Evolutionary conservation across 352 stramenopile species (phyloP).

Genomic region (Pythium coloratum): DNA sequence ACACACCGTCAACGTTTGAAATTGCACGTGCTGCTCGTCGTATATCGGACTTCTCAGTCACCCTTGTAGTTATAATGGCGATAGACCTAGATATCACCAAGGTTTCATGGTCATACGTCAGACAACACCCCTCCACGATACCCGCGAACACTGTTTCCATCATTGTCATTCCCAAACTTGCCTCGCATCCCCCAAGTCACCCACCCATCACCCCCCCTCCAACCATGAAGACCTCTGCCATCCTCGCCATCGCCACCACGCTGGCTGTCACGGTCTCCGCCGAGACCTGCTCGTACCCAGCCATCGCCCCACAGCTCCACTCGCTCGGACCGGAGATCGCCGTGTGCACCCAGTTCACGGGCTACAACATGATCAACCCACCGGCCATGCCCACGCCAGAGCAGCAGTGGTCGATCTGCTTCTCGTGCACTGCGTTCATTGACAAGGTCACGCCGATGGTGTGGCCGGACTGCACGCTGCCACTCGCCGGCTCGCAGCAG

Average conservation of each 20-base stretch:
- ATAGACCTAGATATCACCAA: no score
- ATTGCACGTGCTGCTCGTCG: not conserved
- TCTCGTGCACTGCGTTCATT: constrained; percentile 18
- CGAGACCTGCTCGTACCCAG: constrained; percentile 12
- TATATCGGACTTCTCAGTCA: not conserved
- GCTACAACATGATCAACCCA: constrained; percentile 19
- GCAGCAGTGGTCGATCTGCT: constrained; percentile 19
- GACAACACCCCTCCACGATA: no score
- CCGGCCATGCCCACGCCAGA: constrained; percentile 11
- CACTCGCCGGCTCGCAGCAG: constrained; percentile 18
- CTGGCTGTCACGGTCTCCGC: not conserved
- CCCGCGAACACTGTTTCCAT: no score
- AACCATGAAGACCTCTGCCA: constrained; percentile 16
- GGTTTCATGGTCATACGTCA: no score
- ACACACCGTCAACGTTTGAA: not conserved
- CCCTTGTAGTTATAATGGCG: no score
- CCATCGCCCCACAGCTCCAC: constrained; percentile 16
- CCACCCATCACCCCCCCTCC: no score
- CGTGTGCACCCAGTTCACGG: constrained; percentile 4
- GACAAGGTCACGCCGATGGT: constrained; percentile 19
- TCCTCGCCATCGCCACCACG: not conserved
- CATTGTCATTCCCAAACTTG: constrained; percentile 13
- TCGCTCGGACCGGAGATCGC: constrained; percentile 13
- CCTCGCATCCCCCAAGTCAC: not conserved
- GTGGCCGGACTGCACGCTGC: constrained; percentile 22